These are phyloP conservation scores for Aureobasidium sp. DNA, from an alignment of 2,329 filamentous ascomycete species.

Conservation along the genomic window DNA sequence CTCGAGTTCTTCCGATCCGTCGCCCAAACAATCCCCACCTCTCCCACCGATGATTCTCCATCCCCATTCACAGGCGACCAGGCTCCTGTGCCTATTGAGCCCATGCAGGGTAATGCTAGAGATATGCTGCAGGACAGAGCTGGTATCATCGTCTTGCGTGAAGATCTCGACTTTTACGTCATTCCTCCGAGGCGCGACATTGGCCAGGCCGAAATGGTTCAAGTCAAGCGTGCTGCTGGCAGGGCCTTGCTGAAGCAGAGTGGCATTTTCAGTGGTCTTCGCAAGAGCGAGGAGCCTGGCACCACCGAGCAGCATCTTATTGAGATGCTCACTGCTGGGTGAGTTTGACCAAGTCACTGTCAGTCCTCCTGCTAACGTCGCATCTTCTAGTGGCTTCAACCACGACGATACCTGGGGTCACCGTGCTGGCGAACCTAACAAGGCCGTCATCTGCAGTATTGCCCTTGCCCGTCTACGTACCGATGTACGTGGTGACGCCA, in stretches of 20 bases:
- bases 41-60: constrained; percentile 45
- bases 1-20: constrained; percentile 96
- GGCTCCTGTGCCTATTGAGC: constrained; percentile 61
- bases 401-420: constrained; percentile 94
- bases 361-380: neutral
- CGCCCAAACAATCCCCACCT: constrained; percentile 85
- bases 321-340: constrained; percentile 99
- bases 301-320: constrained; percentile 98
- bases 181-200: constrained; percentile 85
- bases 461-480: constrained; percentile 87
- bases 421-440: constrained; percentile 93
- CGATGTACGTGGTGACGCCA: constrained; percentile 65
- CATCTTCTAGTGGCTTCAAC: constrained; percentile 71
- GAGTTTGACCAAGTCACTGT: constrained; percentile 34
- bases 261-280: constrained; percentile 91
- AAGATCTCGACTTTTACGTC: constrained; percentile 95
- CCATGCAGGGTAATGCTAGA: constrained; percentile 54
- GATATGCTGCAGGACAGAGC: constrained; percentile 81
- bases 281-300: constrained; percentile 90
- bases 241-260: constrained; percentile 79
- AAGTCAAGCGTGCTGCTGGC: constrained; percentile 88
- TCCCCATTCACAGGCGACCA: constrained; percentile 38
- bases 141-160: constrained; percentile 91
- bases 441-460: constrained; percentile 95
- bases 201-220: constrained; percentile 82